Evolutionary conservation across 495 filamentous ascomycete species (phyloP).

Genomic region (Articulospora tetracladia): DNA sequence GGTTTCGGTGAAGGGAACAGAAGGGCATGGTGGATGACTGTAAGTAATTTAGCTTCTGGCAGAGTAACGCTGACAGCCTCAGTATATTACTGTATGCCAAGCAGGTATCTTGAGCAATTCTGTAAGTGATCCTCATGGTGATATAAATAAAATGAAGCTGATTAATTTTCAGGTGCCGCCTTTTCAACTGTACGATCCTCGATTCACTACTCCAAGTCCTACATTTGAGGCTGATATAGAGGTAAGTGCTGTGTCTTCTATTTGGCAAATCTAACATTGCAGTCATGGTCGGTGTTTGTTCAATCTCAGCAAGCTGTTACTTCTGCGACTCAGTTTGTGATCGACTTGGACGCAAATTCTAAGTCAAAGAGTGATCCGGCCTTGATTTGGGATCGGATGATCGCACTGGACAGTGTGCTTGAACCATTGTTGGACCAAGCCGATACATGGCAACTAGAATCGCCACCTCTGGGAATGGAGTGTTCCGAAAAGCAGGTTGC

Average conservation of each 20-base stretch:
- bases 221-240: slow-evolving; percentile 47
- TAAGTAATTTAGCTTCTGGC: slow-evolving; percentile 20
- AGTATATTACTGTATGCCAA: slow-evolving; percentile 58
- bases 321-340: slow-evolving; percentile 52
- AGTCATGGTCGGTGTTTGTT: slow-evolving; percentile 53
- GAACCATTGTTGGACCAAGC: slow-evolving; percentile 44
- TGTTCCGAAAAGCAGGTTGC: slow-evolving; percentile 45
- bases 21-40: slow-evolving; percentile 63
- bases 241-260: slow-evolving; percentile 31
- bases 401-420: slow-evolving; percentile 48
- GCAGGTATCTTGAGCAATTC: slow-evolving; percentile 57
- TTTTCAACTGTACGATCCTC: slow-evolving; percentile 51
- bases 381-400: slow-evolving; percentile 43
- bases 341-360: slow-evolving; percentile 20
- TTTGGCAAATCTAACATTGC: slow-evolving; percentile 14
- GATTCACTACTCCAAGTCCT: slow-evolving; percentile 54
- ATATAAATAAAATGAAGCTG: slow-evolving; percentile 14
- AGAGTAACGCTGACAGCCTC: not conserved
- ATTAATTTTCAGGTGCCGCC: slow-evolving; percentile 40
- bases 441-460: slow-evolving; percentile 33
- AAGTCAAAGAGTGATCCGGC: slow-evolving; percentile 3
- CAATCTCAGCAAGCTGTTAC: slow-evolving; percentile 55
- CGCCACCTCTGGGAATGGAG: slow-evolving; percentile 36
- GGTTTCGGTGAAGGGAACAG: slow-evolving; percentile 48
- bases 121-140: slow-evolving; percentile 31